Percentiles rank a stretch among this genome's conserved stretches.
These are phyloP conservation scores for Candida orba DNA, from an alignment of 805 yeast genomes.

Conservation along the genomic window DNA sequence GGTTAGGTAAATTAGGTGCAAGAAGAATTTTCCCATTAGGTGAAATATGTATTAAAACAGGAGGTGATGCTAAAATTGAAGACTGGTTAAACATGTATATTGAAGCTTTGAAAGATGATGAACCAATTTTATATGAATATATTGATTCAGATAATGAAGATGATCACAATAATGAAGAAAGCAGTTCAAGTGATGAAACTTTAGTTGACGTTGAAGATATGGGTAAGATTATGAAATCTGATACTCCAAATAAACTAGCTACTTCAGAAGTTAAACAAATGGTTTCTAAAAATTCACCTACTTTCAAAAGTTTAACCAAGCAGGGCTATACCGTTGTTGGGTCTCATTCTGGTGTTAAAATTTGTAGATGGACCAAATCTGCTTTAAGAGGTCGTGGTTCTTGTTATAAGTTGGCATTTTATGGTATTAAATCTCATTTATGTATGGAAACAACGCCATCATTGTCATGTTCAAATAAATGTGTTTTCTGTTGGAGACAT, in stretches of 20 bases:
- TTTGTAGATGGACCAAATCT: slow-evolving; percentile 94
- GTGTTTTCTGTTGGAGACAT: slow-evolving; percentile 97
- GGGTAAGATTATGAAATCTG: slow-evolving; percentile 40
- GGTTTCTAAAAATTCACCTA: slow-evolving; percentile 88
- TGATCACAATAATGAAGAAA: slow-evolving; percentile 30
- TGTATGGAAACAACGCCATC: slow-evolving; percentile 97
- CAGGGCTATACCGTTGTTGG: slow-evolving; percentile 94
- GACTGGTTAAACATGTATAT: slow-evolving; percentile 64
- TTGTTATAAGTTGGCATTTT: slow-evolving; percentile 87
- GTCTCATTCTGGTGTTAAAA: slow-evolving; percentile 90
- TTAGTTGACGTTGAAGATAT: slow-evolving; percentile 84
- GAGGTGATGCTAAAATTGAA: slow-evolving; percentile 48
- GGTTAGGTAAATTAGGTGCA: slow-evolving; percentile 79
- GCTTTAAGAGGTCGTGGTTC: slow-evolving; percentile 93
- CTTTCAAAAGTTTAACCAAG: slow-evolving; percentile 79
- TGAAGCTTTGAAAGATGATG: slow-evolving; percentile 59
- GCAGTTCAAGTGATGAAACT: slow-evolving; percentile 31
- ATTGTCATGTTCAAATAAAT: slow-evolving; percentile 86
- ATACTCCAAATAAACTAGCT: slow-evolving; percentile 6
- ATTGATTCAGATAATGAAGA: slow-evolving; percentile 50
- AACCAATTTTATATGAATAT: slow-evolving; percentile 55
- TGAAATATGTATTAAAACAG: slow-evolving; percentile 69
- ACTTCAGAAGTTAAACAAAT: slow-evolving; percentile 50
- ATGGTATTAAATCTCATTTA: slow-evolving; percentile 83
- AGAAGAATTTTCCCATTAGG: slow-evolving; percentile 81